These are phyloP conservation scores for Calonectria hawksworthii DNA, from an alignment of 2,329 filamentous ascomycete genomes.

Conservation along the genomic window DNA sequence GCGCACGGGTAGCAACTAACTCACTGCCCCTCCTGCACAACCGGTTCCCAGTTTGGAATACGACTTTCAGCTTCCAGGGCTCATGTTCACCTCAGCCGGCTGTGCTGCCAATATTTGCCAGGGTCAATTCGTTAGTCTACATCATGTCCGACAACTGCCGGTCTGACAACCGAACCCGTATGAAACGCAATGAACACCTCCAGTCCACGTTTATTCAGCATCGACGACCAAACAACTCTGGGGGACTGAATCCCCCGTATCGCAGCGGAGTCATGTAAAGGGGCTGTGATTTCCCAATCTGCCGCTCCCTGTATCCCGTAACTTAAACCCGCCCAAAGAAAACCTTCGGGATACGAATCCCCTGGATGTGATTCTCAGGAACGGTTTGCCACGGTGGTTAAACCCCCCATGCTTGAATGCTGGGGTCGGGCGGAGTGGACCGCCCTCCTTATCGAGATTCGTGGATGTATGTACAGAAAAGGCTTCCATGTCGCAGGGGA, in stretches of 20 bases:
- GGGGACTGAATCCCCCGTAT: not conserved
- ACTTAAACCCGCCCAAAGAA: conserved; percentile 1
- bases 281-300: conserved; percentile 5
- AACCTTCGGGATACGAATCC: conserved; percentile 26
- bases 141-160: conserved; percentile 33
- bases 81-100: conserved; percentile 9
- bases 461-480: conserved; percentile 21
- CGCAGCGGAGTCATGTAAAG: not conserved
- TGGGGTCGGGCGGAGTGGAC: conserved; percentile 29
- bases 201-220: not conserved
- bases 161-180: conserved; percentile 24
- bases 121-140: not conserved
- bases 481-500: conserved; percentile 8
- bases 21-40: conserved; percentile 3
- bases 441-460: conserved; percentile 36
- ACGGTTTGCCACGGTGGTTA: conserved; percentile 30
- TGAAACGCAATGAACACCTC: conserved; percentile 22
- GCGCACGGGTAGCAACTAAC: conserved; percentile 20
- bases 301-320: not conserved
- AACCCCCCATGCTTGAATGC: conserved; percentile 22
- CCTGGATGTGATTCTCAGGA: conserved; percentile 19
- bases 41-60: conserved; percentile 16
- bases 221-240: not conserved
- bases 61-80: conserved; percentile 22
- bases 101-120: conserved; percentile 31